phyloP scores from a whole-genome alignment of 1,139 yeast species.

The Geotrichum klebahnii region DNA sequence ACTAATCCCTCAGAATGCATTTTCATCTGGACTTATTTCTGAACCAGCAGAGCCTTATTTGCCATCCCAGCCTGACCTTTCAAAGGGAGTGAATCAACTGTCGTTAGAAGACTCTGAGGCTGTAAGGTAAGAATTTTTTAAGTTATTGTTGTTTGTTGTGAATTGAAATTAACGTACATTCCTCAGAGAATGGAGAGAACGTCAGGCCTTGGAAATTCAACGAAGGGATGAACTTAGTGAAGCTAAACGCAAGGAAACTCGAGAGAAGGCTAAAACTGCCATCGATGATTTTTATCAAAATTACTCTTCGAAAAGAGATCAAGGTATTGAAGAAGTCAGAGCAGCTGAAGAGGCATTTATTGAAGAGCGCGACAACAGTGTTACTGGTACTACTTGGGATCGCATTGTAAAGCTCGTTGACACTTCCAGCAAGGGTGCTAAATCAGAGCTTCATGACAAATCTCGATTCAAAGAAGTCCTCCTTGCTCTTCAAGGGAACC shows the following conservation, averaged over 20 bases:
- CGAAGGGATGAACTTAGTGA: slow-evolving; percentile 74
- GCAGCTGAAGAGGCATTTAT: slow-evolving; percentile 66
- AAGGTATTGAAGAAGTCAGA: slow-evolving; percentile 56
- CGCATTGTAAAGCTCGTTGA: slow-evolving; percentile 58
- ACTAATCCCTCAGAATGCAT: slow-evolving; percentile 10
- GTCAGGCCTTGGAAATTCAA: slow-evolving; percentile 74
- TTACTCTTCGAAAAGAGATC: slow-evolving; percentile 81
- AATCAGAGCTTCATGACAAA: slow-evolving; percentile 57
- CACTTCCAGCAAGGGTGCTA: slow-evolving; percentile 42
- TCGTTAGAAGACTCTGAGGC: slow-evolving; percentile 39
- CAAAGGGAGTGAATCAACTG: slow-evolving; percentile 26
- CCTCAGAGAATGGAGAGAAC: slow-evolving; percentile 68
- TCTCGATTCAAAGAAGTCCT: slow-evolving; percentile 66
- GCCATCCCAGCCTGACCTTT: slow-evolving; percentile 30
- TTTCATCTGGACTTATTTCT: slow-evolving; percentile 31
- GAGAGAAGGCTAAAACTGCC: slow-evolving; percentile 73
- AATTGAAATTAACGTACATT: background rate
- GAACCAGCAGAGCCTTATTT: slow-evolving; percentile 34
- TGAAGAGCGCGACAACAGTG: slow-evolving; percentile 73
- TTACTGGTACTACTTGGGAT: slow-evolving; percentile 79
- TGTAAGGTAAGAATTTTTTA: slow-evolving; percentile 29
- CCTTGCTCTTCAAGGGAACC: slow-evolving; percentile 62
- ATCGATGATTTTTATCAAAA: slow-evolving; percentile 92
- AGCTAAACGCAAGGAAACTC: slow-evolving; percentile 62
- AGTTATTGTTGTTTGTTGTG: background rate